phyloP scores from a whole-genome alignment of 2,329 filamentous ascomycete genomes.

The Hymenotorrendiella dingleyae region DNA sequence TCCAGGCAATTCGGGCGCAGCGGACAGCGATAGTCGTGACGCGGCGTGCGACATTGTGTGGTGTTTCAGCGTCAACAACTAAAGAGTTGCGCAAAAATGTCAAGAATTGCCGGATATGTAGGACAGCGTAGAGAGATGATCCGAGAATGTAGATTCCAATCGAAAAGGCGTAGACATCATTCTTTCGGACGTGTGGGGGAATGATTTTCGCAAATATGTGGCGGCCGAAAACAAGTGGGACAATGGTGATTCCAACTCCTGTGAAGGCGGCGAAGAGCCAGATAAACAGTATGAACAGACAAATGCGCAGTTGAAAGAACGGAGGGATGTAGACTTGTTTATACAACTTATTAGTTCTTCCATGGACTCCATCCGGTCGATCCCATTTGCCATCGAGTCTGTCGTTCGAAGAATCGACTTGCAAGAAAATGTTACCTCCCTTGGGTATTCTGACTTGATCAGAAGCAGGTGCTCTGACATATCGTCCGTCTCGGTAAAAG shows the following conservation, averaged over 20 bases:
- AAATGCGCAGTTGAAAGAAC: constrained; percentile 72
- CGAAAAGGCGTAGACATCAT: constrained; percentile 95
- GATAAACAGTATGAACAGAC: constrained; percentile 79
- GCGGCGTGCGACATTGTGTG: constrained; percentile 24
- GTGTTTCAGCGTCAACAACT: constrained; percentile 22
- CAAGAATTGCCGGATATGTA: constrained; percentile 42
- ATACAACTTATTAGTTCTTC: constrained; percentile 41
- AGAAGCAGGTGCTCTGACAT: constrained; percentile 87
- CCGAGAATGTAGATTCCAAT: constrained; percentile 80
- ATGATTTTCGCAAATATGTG: constrained; percentile 68
- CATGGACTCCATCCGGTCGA: constrained; percentile 51
- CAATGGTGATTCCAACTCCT: constrained; percentile 77
- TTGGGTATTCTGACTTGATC: constrained; percentile 94
- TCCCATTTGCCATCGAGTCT: constrained; percentile 54
- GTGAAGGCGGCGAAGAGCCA: constrained; percentile 91
- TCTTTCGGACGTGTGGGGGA: constrained; percentile 67
- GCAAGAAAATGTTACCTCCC: constrained; percentile 72
- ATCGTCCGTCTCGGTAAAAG: constrained; percentile 68
- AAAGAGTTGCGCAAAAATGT: constrained; percentile 25
- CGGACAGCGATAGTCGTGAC: constrained; percentile 11
- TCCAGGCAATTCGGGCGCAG: constrained; percentile 55
- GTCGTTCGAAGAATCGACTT: constrained; percentile 62
- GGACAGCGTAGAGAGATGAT: constrained; percentile 54
- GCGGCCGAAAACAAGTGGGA: constrained; percentile 81
- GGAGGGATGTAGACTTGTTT: constrained; percentile 75